A percentile compares a stretch with the other conserved stretches of the same genome.
Conservation (phyloP, 2,329 filamentous ascomycete species). For the Iodosphaeria phyllophila region DNA sequence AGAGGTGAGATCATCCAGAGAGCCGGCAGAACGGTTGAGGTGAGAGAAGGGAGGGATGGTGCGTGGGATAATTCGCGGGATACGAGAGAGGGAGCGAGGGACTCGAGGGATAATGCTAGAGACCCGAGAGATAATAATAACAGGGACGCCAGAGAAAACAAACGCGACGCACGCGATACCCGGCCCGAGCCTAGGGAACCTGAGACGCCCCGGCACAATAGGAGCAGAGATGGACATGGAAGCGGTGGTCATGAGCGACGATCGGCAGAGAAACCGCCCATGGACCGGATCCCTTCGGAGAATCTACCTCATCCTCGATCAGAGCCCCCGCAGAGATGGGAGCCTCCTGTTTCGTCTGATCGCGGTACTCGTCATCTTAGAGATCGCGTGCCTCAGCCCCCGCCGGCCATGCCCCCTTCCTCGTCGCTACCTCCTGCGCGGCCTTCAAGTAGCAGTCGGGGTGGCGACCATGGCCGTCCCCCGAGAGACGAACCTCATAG, state of each 20-base stretch:
- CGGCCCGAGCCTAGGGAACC: too few species aligned
- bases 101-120: constrained; percentile 19
- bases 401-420: too few species aligned
- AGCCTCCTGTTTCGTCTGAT: constrained; percentile 18
- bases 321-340: constrained; percentile 11
- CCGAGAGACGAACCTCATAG: constrained; percentile 11
- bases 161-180: too few species aligned
- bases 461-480: constrained; percentile 8
- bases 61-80: too few species aligned
- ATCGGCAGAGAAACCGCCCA: constrained; percentile 15
- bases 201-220: too few species aligned
- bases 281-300: constrained; percentile 19
- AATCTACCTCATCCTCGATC: constrained; percentile 15
- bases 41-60: too few species aligned
- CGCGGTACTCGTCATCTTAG: constrained; percentile 14
- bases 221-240: constrained; percentile 19
- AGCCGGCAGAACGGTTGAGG: too few species aligned
- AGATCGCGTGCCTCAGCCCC: constrained; percentile 17
- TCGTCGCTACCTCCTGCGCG: too few species aligned
- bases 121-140: constrained; percentile 14
- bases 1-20: too few species aligned
- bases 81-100: constrained; percentile 14
- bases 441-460: constrained; percentile 7
- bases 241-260: constrained; percentile 26
- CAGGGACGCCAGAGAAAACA: too few species aligned